A percentile compares a stretch with the other conserved stretches of the same genome.
Conservation (phyloP, 345 rosid genomes). For the Rubroshorea leprosula region DNA sequence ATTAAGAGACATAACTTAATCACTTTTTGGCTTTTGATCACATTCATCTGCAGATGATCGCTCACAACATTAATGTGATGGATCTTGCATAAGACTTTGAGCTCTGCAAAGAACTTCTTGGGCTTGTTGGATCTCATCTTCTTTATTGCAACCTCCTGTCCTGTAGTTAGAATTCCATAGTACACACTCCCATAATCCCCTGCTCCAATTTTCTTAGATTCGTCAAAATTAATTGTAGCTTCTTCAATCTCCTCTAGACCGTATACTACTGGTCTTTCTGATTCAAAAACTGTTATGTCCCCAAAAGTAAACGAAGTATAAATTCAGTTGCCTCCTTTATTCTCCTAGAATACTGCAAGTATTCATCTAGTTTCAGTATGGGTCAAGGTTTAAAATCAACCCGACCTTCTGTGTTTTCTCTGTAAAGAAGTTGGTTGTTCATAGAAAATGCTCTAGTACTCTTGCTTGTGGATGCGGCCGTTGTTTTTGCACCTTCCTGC, state of each 20-base stretch:
- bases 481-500: constrained; percentile 19
- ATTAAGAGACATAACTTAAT: neutral
- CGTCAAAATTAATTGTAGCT: constrained; percentile 46
- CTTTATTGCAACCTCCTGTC: constrained; percentile 64
- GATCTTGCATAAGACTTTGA: constrained; percentile 60
- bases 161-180: constrained; percentile 35
- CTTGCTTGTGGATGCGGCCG: constrained; percentile 29
- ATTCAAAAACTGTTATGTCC: constrained; percentile 39
- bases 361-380: no score
- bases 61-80: constrained; percentile 68
- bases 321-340: neutral
- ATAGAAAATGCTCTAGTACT: constrained; percentile 29
- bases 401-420: constrained; percentile 45
- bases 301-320: constrained; percentile 8
- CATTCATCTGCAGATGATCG: neutral
- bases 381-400: neutral
- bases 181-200: constrained; percentile 60
- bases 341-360: neutral
- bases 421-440: constrained; percentile 18
- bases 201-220: constrained; percentile 42
- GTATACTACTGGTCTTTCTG: constrained; percentile 46
- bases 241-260: constrained; percentile 45
- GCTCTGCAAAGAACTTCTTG: constrained; percentile 62
- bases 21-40: neutral
- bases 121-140: constrained; percentile 67